Conservation (phyloP, 179 eudicot genomes). For the Beta macrorhiza region DNA sequence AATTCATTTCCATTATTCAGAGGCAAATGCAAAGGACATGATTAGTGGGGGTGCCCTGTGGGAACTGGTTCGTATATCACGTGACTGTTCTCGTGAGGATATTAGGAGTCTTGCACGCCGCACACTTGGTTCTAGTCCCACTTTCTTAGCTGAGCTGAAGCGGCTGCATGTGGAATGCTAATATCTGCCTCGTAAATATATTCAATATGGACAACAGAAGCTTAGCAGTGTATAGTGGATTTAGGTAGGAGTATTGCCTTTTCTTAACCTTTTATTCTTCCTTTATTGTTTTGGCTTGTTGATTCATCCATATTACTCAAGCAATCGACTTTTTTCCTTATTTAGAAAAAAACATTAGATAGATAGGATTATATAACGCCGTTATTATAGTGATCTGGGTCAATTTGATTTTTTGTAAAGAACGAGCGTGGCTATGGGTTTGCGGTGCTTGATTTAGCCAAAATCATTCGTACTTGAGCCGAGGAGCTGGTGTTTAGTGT, state of each 20-base stretch:
- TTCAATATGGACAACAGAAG: not conserved
- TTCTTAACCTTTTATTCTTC: not conserved
- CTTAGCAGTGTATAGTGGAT: constrained; percentile 23
- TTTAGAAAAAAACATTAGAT: not conserved
- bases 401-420: constrained; percentile 14
- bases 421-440: constrained; percentile 7
- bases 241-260: constrained; percentile 18
- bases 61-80: constrained; percentile 87
- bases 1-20: constrained; percentile 36
- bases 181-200: constrained; percentile 25
- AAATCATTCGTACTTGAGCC: not conserved
- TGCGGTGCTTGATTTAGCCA: not conserved
- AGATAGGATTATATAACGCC: not conserved
- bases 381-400: not conserved
- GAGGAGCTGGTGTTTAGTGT: not conserved
- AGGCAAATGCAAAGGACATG: constrained; percentile 87
- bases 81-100: constrained; percentile 83
- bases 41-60: constrained; percentile 79
- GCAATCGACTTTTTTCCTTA: not conserved
- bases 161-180: constrained; percentile 54
- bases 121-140: constrained; percentile 60
- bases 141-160: constrained; percentile 65
- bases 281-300: constrained; percentile 15
- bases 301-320: not conserved
- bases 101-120: constrained; percentile 71